These are phyloP conservation scores for Circinella umbellata DNA, from an alignment of 371 early-diverging fungal species.

Conservation along the genomic window DNA sequence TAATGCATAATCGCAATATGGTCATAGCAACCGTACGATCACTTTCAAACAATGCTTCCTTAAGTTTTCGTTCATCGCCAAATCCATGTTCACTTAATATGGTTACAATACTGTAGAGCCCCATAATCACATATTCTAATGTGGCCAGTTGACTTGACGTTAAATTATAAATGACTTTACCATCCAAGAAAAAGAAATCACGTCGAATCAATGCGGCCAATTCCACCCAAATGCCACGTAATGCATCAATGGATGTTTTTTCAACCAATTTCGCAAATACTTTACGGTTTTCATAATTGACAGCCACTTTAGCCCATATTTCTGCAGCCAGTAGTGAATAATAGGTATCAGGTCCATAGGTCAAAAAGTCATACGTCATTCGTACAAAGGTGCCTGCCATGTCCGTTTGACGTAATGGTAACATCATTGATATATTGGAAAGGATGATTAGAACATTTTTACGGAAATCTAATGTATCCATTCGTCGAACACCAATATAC, in stretches of 20 bases:
- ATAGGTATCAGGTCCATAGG: constrained; percentile 60
- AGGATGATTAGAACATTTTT: constrained; percentile 60
- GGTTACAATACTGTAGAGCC: constrained; percentile 56
- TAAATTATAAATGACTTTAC: constrained; percentile 53
- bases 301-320: constrained; percentile 60
- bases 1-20: constrained; percentile 54
- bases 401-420: constrained; percentile 36
- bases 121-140: constrained; percentile 59
- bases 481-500: constrained; percentile 51
- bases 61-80: constrained; percentile 24
- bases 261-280: constrained; percentile 44
- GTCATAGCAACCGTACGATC: constrained; percentile 51
- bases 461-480: constrained; percentile 64
- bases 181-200: constrained; percentile 46
- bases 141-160: constrained; percentile 57
- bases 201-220: constrained; percentile 39
- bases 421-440: constrained; percentile 54
- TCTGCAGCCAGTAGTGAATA: constrained; percentile 62
- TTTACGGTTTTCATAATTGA: constrained; percentile 60
- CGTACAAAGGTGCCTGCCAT: constrained; percentile 47
- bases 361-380: constrained; percentile 57
- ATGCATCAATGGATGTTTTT: constrained; percentile 13
- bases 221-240: constrained; percentile 45
- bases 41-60: constrained; percentile 38
- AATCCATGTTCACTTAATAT: constrained; percentile 38